A percentile compares a stretch with the other conserved stretches of the same genome.
Evolutionary conservation across 129 eudicot species (phyloP).

Genomic region (Flaveria sonorensis): DNA sequence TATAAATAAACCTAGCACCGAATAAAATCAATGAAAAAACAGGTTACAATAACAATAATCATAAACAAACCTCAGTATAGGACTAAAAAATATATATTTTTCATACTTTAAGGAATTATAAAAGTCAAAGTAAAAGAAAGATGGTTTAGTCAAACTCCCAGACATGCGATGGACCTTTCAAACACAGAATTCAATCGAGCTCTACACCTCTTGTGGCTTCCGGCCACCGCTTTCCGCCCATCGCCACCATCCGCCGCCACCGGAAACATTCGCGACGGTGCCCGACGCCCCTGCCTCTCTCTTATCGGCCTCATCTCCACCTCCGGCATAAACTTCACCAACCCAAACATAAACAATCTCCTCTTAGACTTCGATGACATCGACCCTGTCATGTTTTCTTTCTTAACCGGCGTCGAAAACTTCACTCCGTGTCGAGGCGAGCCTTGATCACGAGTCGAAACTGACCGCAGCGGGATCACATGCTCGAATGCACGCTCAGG

Average conservation of each 20-base stretch:
- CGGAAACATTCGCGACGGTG: conserved; percentile 38
- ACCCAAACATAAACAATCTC: conserved; percentile 66
- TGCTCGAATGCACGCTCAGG: not conserved
- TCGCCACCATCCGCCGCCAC: conserved; percentile 27
- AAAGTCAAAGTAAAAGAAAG: conserved; percentile 14
- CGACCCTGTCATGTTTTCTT: conserved; percentile 46
- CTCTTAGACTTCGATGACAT: conserved; percentile 57
- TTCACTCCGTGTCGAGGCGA: conserved; percentile 8
- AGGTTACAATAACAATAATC: not conserved
- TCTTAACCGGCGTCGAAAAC: conserved; percentile 35
- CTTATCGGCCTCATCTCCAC: conserved; percentile 62
- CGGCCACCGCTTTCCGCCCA: conserved; percentile 22
- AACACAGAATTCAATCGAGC: conserved; percentile 45
- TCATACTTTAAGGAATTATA: not conserved
- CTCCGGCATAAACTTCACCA: conserved; percentile 47
- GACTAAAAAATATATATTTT: not conserved
- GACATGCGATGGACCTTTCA: conserved; percentile 58
- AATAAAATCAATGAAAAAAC: not conserved
- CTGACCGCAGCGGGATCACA: conserved; percentile 27
- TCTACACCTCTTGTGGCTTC: conserved; percentile 30
- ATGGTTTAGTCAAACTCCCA: conserved; percentile 22
- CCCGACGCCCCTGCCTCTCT: conserved; percentile 56
- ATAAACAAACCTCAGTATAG: not conserved
- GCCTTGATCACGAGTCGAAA: conserved; percentile 25
- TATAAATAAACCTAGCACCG: too few relatives aligned